phyloP scores from a whole-genome alignment of 108 stramenopile genomes.

The Pseudonitzschia delicatissima region DNA sequence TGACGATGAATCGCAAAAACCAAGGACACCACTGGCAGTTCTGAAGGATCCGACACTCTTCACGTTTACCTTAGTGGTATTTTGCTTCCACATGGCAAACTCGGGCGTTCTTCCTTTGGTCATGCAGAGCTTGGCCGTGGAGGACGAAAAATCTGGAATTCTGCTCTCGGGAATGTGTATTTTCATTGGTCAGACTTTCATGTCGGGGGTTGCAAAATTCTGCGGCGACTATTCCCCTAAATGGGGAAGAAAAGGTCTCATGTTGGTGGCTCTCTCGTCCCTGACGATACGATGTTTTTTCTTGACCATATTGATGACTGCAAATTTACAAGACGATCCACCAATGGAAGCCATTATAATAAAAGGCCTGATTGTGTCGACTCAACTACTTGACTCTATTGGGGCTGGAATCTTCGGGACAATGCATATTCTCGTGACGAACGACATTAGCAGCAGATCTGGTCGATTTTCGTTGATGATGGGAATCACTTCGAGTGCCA shows the following conservation, averaged over 20 bases:
- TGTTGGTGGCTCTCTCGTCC: conserved; percentile 52
- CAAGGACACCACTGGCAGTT: conserved; percentile 49
- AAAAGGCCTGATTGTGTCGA: conserved; percentile 56
- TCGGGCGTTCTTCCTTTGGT: conserved; percentile 69
- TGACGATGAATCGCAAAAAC: background rate
- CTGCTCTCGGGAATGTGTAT: conserved; percentile 70
- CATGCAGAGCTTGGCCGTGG: conserved; percentile 66
- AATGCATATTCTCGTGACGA: conserved; percentile 69
- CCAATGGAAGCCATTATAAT: conserved; percentile 20
- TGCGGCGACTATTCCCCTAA: conserved; percentile 67
- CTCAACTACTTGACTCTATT: conserved; percentile 67
- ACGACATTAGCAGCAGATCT: conserved; percentile 60
- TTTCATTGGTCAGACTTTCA: conserved; percentile 65
- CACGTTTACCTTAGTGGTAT: conserved; percentile 52
- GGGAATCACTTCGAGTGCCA: conserved; percentile 65
- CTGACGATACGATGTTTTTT: conserved; percentile 61
- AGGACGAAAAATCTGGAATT: conserved; percentile 47
- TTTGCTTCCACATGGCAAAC: conserved; percentile 69
- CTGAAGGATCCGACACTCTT: conserved; percentile 60
- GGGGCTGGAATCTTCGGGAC: conserved; percentile 74
- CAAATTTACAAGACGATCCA: conserved; percentile 33
- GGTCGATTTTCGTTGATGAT: conserved; percentile 69
- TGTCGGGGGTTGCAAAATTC: conserved; percentile 61
- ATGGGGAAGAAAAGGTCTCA: conserved; percentile 66
- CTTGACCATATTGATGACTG: conserved; percentile 34